Evolutionary conservation across 2,329 filamentous ascomycete genomes (phyloP).

Genomic region (Westerdykella aurantiaca): DNA sequence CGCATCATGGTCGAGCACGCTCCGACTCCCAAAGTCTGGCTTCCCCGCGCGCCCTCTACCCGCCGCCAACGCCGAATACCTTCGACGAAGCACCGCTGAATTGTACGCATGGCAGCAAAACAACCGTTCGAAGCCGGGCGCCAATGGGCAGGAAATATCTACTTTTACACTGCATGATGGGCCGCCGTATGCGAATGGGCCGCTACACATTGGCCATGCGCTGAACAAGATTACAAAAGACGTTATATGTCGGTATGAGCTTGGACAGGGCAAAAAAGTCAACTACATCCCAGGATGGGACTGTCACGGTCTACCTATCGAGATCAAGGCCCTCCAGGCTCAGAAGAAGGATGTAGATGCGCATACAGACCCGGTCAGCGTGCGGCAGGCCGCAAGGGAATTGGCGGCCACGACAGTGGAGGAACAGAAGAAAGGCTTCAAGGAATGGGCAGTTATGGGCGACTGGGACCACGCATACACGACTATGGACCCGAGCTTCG

Average conservation of each 20-base stretch:
- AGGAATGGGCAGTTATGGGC: constrained; percentile 69
- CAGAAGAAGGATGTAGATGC: constrained; percentile 35
- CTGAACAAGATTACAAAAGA: constrained; percentile 97
- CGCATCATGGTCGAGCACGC: constrained; percentile 41
- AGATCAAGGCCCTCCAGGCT: constrained; percentile 80
- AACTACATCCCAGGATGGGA: constrained; percentile 93
- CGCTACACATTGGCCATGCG: constrained; percentile 86
- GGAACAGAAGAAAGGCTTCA: constrained; percentile 68
- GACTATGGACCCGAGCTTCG: constrained; percentile 72
- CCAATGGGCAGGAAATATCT: constrained; percentile 38
- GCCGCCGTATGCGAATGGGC: constrained; percentile 92
- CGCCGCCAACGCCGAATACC: constrained; percentile 44
- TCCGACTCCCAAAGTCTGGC: constrained; percentile 45
- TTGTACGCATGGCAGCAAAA: constrained; percentile 80
- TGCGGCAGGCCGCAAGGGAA: constrained; percentile 59
- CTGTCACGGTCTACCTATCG: constrained; percentile 94
- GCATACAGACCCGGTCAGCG: constrained; percentile 45
- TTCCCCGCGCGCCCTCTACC: constrained; percentile 44
- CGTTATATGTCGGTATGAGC: constrained; percentile 75
- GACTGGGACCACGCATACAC: constrained; percentile 73
- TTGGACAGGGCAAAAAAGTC: constrained; percentile 70
- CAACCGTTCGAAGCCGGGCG: constrained; percentile 41
- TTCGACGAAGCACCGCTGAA: constrained; percentile 75
- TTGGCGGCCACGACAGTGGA: constrained; percentile 64
- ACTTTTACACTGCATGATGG: constrained; percentile 88